A percentile compares a stretch with the other conserved stretches of the same genome.
Evolutionary conservation across 2,329 filamentous ascomycete species (phyloP).

Genomic region (Aspergillus caelatus): DNA sequence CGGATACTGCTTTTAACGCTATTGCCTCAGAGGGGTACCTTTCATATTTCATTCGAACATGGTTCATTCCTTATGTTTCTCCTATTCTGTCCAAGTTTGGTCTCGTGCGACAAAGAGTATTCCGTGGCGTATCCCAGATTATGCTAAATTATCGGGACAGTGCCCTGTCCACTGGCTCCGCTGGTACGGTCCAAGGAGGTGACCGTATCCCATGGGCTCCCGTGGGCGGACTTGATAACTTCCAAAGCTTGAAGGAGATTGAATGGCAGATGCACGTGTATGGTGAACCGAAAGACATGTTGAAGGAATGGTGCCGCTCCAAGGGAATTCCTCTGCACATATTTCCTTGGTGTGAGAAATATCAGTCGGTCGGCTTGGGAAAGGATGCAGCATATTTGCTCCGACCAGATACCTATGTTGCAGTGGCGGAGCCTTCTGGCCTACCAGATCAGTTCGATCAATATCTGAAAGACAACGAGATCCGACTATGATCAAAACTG

Average conservation of each 20-base stretch:
- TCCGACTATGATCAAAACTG: slow-evolving; percentile 8
- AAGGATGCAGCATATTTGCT: slow-evolving; percentile 32
- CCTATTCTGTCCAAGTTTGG: slow-evolving; percentile 27
- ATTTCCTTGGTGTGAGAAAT: slow-evolving; percentile 29
- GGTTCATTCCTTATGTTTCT: slow-evolving; percentile 42
- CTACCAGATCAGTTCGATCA: slow-evolving; percentile 23
- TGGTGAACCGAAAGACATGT: slow-evolving; percentile 15
- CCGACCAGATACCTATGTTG: slow-evolving; percentile 36
- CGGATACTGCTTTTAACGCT: slow-evolving; percentile 47
- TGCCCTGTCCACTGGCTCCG: slow-evolving; percentile 37
- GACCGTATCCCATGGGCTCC: slow-evolving; percentile 47
- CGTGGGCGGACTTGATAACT: slow-evolving; percentile 29
- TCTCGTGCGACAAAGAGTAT: slow-evolving; percentile 25
- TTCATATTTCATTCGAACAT: slow-evolving; percentile 44
- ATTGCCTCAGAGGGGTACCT: slow-evolving; percentile 43
- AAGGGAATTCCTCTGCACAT: slow-evolving; percentile 22
- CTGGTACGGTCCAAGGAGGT: slow-evolving; percentile 48
- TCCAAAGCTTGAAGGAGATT: slow-evolving; percentile 26
- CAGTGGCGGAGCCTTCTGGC: slow-evolving; percentile 22
- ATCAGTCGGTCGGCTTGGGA: slow-evolving; percentile 25
- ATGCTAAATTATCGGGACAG: slow-evolving; percentile 48
- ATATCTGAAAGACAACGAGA: slow-evolving; percentile 22
- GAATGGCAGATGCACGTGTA: slow-evolving; percentile 39
- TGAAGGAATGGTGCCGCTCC: slow-evolving; percentile 29
- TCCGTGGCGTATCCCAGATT: slow-evolving; percentile 47